Evolutionary conservation across 176 grass and related monocot genomes (phyloP).

Genomic region (Oryza brachyantha): DNA sequence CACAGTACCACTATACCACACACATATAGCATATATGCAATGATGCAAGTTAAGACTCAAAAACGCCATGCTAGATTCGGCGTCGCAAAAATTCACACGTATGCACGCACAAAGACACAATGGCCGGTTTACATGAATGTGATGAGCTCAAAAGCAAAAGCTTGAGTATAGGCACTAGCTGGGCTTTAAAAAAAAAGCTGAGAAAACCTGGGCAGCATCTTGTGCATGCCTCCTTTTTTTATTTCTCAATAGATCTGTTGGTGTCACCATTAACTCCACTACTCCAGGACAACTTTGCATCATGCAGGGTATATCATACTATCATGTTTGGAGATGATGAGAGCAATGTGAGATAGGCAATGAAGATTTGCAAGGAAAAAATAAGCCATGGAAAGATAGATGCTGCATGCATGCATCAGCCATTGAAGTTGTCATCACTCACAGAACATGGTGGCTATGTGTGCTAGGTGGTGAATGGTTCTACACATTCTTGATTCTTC

Average conservation of each 20-base stretch:
- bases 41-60: neutral
- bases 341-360: neutral
- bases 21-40: neutral
- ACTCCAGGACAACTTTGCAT: neutral
- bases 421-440: neutral
- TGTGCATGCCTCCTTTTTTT: neutral
- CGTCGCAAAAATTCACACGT: neutral
- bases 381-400: neutral
- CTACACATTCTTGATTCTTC: neutral
- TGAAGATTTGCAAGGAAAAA: neutral
- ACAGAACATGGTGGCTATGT: neutral
- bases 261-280: constrained; percentile 37
- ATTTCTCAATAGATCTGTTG: constrained; percentile 1
- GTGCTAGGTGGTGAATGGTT: neutral
- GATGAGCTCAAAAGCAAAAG: neutral
- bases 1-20: neutral
- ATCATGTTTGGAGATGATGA: neutral
- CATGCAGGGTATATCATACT: neutral
- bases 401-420: neutral
- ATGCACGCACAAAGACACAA: constrained; percentile 6
- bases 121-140: neutral
- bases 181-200: neutral
- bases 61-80: constrained; percentile 8
- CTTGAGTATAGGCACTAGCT: neutral
- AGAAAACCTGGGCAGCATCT: constrained; percentile 10